Evolutionary conservation across 129 eudicot species (phyloP).

Genomic region (Centella asiatica): DNA sequence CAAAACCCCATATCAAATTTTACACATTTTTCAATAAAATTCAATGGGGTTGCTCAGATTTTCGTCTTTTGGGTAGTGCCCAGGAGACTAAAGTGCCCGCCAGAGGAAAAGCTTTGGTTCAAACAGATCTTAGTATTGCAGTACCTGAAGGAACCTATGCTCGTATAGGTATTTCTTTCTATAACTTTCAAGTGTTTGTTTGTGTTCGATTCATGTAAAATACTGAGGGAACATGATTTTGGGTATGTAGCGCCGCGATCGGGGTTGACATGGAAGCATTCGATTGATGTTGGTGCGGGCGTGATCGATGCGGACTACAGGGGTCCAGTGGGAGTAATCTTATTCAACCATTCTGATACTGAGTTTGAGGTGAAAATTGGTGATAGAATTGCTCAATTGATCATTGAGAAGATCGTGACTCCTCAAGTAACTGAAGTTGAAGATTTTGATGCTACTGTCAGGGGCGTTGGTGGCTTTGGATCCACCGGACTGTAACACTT

Average conservation of each 20-base stretch:
- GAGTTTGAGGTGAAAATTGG: slow-evolving; percentile 47
- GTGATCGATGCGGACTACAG: slow-evolving; percentile 56
- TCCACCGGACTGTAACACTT: slow-evolving; percentile 35
- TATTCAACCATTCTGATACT: slow-evolving; percentile 49
- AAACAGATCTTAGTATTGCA: slow-evolving; percentile 5
- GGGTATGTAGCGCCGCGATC: slow-evolving; percentile 39
- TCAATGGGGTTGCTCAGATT: not conserved
- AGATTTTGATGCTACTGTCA: slow-evolving; percentile 34
- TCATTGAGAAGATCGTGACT: slow-evolving; percentile 35
- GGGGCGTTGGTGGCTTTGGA: slow-evolving; percentile 51
- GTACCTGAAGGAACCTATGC: slow-evolving; percentile 9
- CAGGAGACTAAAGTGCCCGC: slow-evolving; percentile 8
- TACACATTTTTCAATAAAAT: not conserved
- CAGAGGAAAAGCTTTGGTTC: slow-evolving; percentile 11
- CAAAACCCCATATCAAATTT: not conserved
- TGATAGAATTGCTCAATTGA: slow-evolving; percentile 43
- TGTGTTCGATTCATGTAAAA: not conserved
- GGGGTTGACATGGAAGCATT: slow-evolving; percentile 45
- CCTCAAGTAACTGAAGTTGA: slow-evolving; percentile 45
- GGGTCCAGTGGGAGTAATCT: slow-evolving; percentile 42
- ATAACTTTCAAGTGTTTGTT: not conserved
- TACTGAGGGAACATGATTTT: not conserved
- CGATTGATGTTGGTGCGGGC: slow-evolving; percentile 48
- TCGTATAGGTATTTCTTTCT: not conserved
- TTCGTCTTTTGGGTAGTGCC: not conserved